Base-by-base conservation (phyloP, 306 rosid species). In the Trifolium fragiferum region DNA sequence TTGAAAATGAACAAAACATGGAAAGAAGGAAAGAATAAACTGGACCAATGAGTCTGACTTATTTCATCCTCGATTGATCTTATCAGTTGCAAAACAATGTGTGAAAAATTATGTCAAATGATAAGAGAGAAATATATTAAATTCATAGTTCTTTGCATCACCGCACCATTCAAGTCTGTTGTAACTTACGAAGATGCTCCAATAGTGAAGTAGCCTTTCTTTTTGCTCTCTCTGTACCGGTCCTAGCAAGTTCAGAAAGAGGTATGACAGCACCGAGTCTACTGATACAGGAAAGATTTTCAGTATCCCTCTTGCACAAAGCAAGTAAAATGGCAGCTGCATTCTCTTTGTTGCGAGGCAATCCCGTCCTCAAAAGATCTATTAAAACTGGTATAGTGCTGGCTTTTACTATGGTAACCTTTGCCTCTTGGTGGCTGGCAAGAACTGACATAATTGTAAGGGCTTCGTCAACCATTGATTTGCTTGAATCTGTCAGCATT, bases 361-460 rank as follows among this genome's bases (percentile, higher is more conserved):
- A 75, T 32, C 98, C 96, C 0, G 92, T 87, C 76, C 96, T 84
- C 75, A 95, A 74, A 57, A 95, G 96, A 73, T 95, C 99, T 35
- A 95, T 90, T 58, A 92, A 80, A 77, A 89, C 97, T 40, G 99
- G 99, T 38, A 95, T 89, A 8, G 93, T 87, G 79, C 99, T 89
- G 47, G 97, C 93, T 76, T 89, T 90, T 57, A 87, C 93, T 21
- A 95, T 85, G 4, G 92, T 89, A 76, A 58, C 82, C 75, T 92
- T 95, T 23, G 97, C 97, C 77, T 95, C 99, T 75, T 81, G 99
- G 83, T 95, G 96, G 81, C 92, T 79, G 35, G 97, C 98, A 38
- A 95, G 98, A 66, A 95, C 96, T 0, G 98, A 95, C 93, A 95
- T 86, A 73, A 92, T 89, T 9, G 99, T 92, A 49, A 95, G 88